A percentile compares a stretch with the other conserved stretches of the same genome.
These are phyloP conservation scores for Tetraselmis striata DNA, from an alignment of 139 green algal genomes.

Conservation along the genomic window DNA sequence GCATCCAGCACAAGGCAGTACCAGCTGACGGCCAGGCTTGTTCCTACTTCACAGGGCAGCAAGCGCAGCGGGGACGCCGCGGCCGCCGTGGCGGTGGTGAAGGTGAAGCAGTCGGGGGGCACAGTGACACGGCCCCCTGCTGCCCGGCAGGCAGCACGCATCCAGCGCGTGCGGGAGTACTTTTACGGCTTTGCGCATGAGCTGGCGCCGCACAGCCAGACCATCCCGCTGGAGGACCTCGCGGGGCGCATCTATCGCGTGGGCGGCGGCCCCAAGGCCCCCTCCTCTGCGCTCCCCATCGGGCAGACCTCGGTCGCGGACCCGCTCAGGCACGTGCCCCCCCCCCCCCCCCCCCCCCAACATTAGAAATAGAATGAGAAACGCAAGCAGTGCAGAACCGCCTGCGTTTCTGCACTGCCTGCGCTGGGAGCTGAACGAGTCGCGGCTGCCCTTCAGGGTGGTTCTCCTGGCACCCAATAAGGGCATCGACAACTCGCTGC, in stretches of 20 bases:
- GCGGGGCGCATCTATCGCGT: conserved; percentile 54
- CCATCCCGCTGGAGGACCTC: conserved; percentile 47
- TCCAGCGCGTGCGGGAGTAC: conserved; percentile 72
- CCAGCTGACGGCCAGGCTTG: too few species aligned
- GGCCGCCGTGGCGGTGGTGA: conserved; percentile 43
- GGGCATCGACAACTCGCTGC: conserved; percentile 20
- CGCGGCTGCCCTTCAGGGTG: too few species aligned
- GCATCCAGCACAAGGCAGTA: too few species aligned
- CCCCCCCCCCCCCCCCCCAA: too few species aligned
- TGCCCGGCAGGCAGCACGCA: conserved; percentile 44
- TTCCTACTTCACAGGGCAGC: too few species aligned
- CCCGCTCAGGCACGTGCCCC: conserved; percentile 42
- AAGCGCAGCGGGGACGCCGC: too few species aligned
- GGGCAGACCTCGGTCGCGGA: conserved; percentile 45
- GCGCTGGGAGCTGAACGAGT: too few species aligned
- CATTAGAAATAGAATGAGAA: too few species aligned
- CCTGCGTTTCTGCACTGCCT: too few species aligned
- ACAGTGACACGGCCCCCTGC: conserved; percentile 60
- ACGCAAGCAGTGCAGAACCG: too few species aligned
- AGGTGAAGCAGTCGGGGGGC: conserved; percentile 75
- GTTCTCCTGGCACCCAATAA: background rate
- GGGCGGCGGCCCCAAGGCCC: conserved; percentile 64
- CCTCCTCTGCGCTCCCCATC: conserved; percentile 73
- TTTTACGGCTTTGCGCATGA: conserved; percentile 76
- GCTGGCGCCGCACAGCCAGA: conserved; percentile 50